These are phyloP conservation scores for Mycena pura DNA, from an alignment of 768 basidiomycete genomes.

Conservation along the genomic window DNA sequence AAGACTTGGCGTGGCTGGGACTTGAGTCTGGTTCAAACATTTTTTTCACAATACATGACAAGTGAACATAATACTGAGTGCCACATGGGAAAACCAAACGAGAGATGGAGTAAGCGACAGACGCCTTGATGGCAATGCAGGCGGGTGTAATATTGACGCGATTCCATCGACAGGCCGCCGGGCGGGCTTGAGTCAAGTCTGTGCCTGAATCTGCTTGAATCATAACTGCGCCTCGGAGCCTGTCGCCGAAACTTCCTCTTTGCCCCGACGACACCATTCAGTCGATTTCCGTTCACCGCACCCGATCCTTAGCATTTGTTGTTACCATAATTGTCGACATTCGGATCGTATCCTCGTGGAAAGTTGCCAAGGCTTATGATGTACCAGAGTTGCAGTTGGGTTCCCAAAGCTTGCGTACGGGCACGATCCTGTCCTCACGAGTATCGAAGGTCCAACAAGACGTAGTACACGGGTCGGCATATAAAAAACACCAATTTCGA, in stretches of 20 bases:
- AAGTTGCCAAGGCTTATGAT: constrained; percentile 27
- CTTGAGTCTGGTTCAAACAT: constrained; percentile 61
- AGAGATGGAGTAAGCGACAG: neutral
- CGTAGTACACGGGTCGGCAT: constrained; percentile 63
- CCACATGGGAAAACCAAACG: constrained; percentile 1
- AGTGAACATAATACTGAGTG: constrained; percentile 13
- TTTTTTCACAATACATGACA: constrained; percentile 38
- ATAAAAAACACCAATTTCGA: constrained; percentile 56
- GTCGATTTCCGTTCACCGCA: neutral
- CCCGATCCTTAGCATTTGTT: neutral
- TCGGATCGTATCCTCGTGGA: constrained; percentile 6
- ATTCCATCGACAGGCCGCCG: too few relatives aligned
- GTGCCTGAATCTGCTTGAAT: too few relatives aligned
- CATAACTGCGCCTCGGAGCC: too few relatives aligned
- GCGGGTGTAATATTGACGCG: too few relatives aligned
- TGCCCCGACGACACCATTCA: neutral
- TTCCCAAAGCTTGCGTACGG: constrained; percentile 26
- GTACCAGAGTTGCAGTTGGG: constrained; percentile 6
- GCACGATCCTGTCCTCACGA: constrained; percentile 35
- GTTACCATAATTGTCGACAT: neutral
- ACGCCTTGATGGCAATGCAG: too few relatives aligned
- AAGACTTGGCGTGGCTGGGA: constrained; percentile 75
- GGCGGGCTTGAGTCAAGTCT: too few relatives aligned
- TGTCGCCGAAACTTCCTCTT: too few relatives aligned
- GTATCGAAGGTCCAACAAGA: constrained; percentile 51